Base-by-base conservation (phyloP, 495 filamentous ascomycete species). In the Lindgomyces ingoldianus region DNA sequence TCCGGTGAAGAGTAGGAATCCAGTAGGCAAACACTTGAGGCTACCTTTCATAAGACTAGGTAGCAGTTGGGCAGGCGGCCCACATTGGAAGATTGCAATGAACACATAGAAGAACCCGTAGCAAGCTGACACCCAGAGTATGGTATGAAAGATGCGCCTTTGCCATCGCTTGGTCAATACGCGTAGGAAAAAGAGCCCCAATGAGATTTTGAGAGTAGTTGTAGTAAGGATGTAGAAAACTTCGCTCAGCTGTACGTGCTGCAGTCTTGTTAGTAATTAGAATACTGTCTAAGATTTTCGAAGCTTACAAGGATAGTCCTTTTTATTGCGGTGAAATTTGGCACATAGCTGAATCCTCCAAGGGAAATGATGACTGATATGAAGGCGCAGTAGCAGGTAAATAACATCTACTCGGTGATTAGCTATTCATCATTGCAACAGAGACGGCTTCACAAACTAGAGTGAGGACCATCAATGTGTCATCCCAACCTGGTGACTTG, bases 161-260 rank as follows among this genome's bases (percentile, higher is more conserved):
- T 76, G 73, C 73, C 74, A 76, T n/a, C 11, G 51, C 29, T 64
- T 66, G 24, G 67, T 66, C 26, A 74, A 36, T 14, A 76, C 39
- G 21, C 80, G 75, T 8, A 81, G 74, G 12, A 83, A 72, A 67
- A 81, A 78, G 58, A 76, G 64, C 25, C 73, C 77, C 58, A 83
- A 75, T 42, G 77, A 74, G 25, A 78, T 57, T 64, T 82, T 82
- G 18, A 77, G 52, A 4, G 74, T 49, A 29, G 69, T 69, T 57
- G 74, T 78, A 14, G 68, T 66, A 45, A 76, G 58, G 36, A 77
- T 67, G 64, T 79, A 80, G 63, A 77, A 74, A 45, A 72, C 57
- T 53, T 77, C 76, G 50, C 73, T 73, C 30, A 74, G 51, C 39
- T 72, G 48, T 1, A 73, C 27, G 18, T 61, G 72, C 72, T 74